Evolutionary conservation across 2,329 filamentous ascomycete genomes (phyloP).

Genomic region (Aspergillus felis): DNA sequence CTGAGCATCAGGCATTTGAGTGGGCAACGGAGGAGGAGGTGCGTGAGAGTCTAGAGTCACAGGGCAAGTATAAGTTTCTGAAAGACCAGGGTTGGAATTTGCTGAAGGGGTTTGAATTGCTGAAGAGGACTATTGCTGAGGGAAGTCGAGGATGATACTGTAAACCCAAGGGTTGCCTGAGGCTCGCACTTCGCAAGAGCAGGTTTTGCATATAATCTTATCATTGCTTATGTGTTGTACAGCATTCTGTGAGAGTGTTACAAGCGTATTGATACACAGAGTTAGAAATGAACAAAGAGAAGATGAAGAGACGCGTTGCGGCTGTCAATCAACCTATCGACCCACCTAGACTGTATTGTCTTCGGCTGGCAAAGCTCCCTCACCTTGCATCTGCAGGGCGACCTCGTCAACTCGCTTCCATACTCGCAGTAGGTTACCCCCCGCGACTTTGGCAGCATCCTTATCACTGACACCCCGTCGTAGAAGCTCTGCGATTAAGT

Average conservation of each 20-base stretch:
- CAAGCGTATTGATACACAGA: background rate
- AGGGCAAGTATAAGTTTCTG: conserved; percentile 18
- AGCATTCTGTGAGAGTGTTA: background rate
- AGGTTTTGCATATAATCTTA: background rate
- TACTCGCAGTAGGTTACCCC: conserved; percentile 77
- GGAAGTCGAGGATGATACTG: background rate
- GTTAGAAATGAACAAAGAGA: background rate
- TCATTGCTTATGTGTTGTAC: background rate
- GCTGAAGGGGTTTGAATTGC: conserved; percentile 19
- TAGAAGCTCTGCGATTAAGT: conserved; percentile 71
- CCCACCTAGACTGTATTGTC: conserved; percentile 26
- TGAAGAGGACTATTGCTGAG: background rate
- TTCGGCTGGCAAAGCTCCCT: conserved; percentile 47
- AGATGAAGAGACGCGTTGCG: background rate
- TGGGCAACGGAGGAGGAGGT: conserved; percentile 40
- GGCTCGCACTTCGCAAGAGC: background rate
- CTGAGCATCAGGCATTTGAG: conserved; percentile 34
- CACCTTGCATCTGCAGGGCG: conserved; percentile 60
- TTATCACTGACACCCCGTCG: conserved; percentile 67
- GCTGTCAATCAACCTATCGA: background rate
- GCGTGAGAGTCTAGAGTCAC: conserved; percentile 7
- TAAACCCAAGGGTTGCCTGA: background rate
- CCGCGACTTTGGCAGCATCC: conserved; percentile 71
- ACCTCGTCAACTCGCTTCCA: conserved; percentile 76
- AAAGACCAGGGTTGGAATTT: conserved; percentile 22